Conservation (phyloP, 176 grass and related monocot species). For the Eremochloa ophiuroides region DNA sequence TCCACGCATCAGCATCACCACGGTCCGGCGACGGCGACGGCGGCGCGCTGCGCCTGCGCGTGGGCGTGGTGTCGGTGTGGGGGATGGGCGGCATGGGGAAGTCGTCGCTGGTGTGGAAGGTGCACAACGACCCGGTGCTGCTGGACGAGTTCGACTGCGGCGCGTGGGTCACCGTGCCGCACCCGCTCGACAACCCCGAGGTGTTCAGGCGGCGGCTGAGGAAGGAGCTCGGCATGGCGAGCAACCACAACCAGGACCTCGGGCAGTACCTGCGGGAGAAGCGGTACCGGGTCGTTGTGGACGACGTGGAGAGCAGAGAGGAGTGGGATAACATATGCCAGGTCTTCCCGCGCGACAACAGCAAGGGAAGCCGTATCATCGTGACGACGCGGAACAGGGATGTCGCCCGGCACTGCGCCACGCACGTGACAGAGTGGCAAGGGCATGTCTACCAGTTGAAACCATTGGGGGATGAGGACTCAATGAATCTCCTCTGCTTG, state of each 20-base stretch:
- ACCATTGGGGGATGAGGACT: background rate
- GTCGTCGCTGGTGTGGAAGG: constrained; percentile 21
- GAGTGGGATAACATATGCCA: too few species aligned
- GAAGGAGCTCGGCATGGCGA: constrained; percentile 2
- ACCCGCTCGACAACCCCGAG: constrained; percentile 6
- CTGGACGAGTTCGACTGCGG: constrained; percentile 15
- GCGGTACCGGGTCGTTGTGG: constrained; percentile 17
- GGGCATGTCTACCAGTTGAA: constrained; percentile 13
- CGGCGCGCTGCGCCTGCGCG: background rate
- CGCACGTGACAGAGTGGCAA: background rate
- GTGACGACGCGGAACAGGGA: constrained; percentile 38
- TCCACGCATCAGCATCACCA: background rate
- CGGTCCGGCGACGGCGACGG: too few species aligned
- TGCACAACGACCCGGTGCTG: constrained; percentile 4
- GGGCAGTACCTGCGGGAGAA: background rate
- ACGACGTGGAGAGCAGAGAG: background rate
- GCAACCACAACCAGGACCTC: too few species aligned
- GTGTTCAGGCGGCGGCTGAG: background rate
- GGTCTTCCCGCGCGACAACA: too few species aligned
- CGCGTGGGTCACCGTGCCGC: constrained; percentile 43
- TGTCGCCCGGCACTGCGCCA: constrained; percentile 8
- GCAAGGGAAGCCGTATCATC: constrained; percentile 14
- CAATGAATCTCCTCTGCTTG: constrained; percentile 9
- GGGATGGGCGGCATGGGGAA: constrained; percentile 40
- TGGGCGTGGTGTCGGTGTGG: constrained; percentile 19